Evolutionary conservation across 2,329 filamentous ascomycete species (phyloP).

Genomic region (Trichoderma sp.): DNA sequence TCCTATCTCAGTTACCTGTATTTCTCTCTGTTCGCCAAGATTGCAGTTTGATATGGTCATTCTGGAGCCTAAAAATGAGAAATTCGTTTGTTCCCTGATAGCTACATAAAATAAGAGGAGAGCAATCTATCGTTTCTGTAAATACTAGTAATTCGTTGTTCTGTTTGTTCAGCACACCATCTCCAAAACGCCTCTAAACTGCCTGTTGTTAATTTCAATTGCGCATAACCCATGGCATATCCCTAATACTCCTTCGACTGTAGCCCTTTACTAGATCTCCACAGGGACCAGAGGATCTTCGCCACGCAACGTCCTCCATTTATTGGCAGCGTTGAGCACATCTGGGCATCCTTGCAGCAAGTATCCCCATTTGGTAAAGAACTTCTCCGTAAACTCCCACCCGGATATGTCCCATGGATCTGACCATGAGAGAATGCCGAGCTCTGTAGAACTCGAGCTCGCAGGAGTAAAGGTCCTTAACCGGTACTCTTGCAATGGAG

Average conservation of each 20-base stretch:
- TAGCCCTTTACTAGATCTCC: neutral
- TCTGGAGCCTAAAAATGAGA: neutral
- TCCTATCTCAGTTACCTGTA: neutral
- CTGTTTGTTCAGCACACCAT: neutral
- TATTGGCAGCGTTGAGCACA: constrained; percentile 14
- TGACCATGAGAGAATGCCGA: constrained; percentile 26
- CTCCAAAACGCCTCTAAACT: neutral
- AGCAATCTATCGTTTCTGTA: neutral
- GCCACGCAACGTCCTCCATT: constrained; percentile 10
- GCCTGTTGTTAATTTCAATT: neutral
- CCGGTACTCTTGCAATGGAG: neutral
- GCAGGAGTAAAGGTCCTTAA: neutral
- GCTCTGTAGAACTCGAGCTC: neutral
- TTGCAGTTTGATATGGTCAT: neutral
- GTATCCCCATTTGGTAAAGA: constrained; percentile 13
- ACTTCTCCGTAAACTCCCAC: constrained; percentile 19
- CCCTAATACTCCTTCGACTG: neutral
- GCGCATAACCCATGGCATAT: neutral
- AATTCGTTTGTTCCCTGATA: neutral
- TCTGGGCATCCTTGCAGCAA: constrained; percentile 17
- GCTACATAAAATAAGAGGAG: neutral
- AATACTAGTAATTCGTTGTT: neutral
- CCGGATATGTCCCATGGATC: constrained; percentile 25
- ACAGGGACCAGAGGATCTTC: constrained; percentile 21
- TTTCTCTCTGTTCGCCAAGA: neutral